phyloP scores from a whole-genome alignment of 306 rosid genomes.

The Lagenaria siceraria region DNA sequence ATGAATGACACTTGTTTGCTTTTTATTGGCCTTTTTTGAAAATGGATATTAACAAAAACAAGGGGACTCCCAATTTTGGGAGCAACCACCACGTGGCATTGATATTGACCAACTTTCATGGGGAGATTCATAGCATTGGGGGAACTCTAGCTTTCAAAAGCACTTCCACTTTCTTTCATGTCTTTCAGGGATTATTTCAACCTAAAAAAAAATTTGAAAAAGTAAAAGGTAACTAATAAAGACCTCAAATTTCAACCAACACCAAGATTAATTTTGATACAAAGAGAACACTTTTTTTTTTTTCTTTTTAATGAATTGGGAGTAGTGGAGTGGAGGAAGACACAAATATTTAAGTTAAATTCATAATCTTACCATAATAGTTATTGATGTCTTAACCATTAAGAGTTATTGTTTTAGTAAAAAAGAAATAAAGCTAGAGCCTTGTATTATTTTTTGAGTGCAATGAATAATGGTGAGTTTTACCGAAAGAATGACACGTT shows the following conservation, averaged over 20 bases:
- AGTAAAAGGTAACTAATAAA: neutral
- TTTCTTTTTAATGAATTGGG: too few species aligned
- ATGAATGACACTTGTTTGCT: neutral
- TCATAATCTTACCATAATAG: too few species aligned
- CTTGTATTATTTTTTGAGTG: too few species aligned
- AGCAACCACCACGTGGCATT: neutral
- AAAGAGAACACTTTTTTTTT: too few species aligned
- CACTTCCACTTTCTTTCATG: slow-evolving; percentile 1
- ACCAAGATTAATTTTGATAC: neutral
- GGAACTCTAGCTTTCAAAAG: neutral
- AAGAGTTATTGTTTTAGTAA: too few species aligned
- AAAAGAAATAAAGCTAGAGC: too few species aligned
- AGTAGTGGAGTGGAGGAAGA: too few species aligned
- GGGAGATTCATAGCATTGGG: neutral
- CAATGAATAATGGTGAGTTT: too few species aligned
- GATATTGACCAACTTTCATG: neutral
- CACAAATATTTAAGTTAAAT: too few species aligned
- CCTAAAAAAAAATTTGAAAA: neutral
- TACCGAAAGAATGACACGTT: too few species aligned
- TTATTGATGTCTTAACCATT: too few species aligned
- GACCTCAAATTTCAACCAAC: neutral
- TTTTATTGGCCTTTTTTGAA: neutral
- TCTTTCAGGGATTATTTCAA: neutral
- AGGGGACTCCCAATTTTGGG: slow-evolving; percentile 8
- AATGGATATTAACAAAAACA: neutral